Conservation (phyloP, 2,329 filamentous ascomycete species). For the Fusarium cyanostomum region DNA sequence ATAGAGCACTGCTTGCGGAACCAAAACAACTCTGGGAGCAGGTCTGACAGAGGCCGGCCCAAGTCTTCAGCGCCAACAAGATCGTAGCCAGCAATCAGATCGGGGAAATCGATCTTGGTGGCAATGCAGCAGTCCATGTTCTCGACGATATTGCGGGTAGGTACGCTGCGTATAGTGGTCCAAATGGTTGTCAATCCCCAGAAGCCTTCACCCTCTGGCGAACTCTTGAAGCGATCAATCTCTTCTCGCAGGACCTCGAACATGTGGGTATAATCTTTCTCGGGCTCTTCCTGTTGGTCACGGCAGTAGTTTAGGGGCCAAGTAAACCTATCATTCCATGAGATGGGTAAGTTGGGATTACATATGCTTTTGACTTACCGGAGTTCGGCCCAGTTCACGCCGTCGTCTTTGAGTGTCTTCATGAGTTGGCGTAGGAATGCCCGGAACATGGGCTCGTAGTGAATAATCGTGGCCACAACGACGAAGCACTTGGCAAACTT, state of each 20-base stretch:
- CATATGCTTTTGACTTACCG: slow-evolving; percentile 50
- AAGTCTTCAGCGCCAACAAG: slow-evolving; percentile 87
- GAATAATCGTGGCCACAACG: slow-evolving; percentile 77
- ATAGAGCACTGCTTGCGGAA: slow-evolving; percentile 86
- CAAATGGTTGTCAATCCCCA: slow-evolving; percentile 89
- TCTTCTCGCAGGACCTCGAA: slow-evolving; percentile 81
- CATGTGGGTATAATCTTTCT: slow-evolving; percentile 74
- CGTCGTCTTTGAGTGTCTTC: slow-evolving; percentile 77
- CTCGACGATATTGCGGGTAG: slow-evolving; percentile 73
- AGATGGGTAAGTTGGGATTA: slow-evolving; percentile 4
- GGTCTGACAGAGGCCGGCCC: slow-evolving; percentile 77
- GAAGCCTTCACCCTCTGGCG: slow-evolving; percentile 76
- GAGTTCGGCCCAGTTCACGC: slow-evolving; percentile 85
- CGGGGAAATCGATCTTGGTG: slow-evolving; percentile 80
- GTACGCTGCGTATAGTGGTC: slow-evolving; percentile 74
- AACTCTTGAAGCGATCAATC: slow-evolving; percentile 76
- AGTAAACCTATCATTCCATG: slow-evolving; percentile 61
- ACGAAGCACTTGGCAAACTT: slow-evolving; percentile 82
- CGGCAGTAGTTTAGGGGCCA: slow-evolving; percentile 78
- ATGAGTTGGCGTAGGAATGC: slow-evolving; percentile 78
- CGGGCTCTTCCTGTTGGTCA: slow-evolving; percentile 70
- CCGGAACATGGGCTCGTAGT: slow-evolving; percentile 91
- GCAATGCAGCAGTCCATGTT: slow-evolving; percentile 89
- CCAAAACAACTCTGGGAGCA: slow-evolving; percentile 90
- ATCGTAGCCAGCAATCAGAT: slow-evolving; percentile 87